Base-by-base conservation (phyloP, 106 monocot species). In the Dioscorea dumetorum region DNA sequence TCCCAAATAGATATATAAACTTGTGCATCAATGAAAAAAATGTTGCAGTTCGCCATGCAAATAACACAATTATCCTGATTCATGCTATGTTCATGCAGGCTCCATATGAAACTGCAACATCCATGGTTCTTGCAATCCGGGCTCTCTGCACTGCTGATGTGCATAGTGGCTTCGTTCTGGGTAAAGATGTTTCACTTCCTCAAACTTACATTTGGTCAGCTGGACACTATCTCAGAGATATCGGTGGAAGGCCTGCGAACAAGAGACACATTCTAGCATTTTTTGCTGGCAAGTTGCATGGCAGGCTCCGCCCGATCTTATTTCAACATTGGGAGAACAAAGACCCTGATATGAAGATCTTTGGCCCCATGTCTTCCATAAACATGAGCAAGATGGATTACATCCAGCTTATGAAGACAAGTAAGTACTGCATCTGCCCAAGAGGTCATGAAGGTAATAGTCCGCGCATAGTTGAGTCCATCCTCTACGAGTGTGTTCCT, bases 391-490 rank as follows among this genome's bases (percentile, higher is more conserved):
- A 71, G 15, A 89, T 89, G 88, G 77, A 79, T 13, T 97, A 97
- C 70, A 58, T 84, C 31, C 62, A 87, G 28, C 91, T 87, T 72
- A 92, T 97, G 91, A 91, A 86, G 71, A 72, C 82, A 0, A 97
- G 91, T 74, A 88, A 81, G 69, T 97, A 76, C 54, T 97, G 97
- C 76, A 72, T 97, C 49, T 97, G 97, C 68, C 97, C 97, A 0
- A 88, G 84, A 86, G 91, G 97, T 9, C 92, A 80, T 35, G 91
- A 92, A 71, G 89, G 91, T 8, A 97, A 97, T 74, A 97, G 97
- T 59, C 97, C 97, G 0, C 80, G 91, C 66, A 89, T 97, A 8
- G 89, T 92, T 18, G 97, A 97, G 76, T 88, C 97, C 4, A 82
- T 97, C 20, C 87, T 89, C 61, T 83, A 86, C 17, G 91, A 86